Base-by-base conservation (phyloP, 768 basidiomycete genomes). In the Cystofilobasidium capitatum region DNA sequence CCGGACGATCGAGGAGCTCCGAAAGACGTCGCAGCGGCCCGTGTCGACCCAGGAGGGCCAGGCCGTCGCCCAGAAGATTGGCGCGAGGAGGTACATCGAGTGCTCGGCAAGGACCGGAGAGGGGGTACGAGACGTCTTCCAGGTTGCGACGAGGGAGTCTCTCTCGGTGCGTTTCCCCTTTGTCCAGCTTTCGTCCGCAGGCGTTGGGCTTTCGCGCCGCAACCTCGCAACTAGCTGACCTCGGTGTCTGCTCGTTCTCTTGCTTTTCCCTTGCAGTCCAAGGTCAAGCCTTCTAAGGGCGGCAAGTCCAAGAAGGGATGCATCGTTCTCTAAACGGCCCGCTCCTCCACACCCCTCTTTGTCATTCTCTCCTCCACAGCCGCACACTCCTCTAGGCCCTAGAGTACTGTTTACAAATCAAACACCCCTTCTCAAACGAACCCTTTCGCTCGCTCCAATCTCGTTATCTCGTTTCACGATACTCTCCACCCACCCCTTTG, bases 41-140 rank as follows among this genome's bases (percentile, higher is more conserved):
- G 93, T 99, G 39, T 88, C 90, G 39, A 86, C 88, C 61, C 89
- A 92, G 79, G 91, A 94, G 85, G 96, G 92, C 69, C 87, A 91
- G 85, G 88, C 88, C 10, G 88, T 97, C 39, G 86, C 89, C 29
- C 88, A 89, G 81, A 94, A 97, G 87, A 98, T 99, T 73, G 88
- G 88, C 35, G 94, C 96, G 7, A 89, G 86, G 79, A 87, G 91
- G 76, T 99, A 98, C 79, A 86, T 99, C 62, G 96, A 99, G 78
- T 99, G 96, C 78, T 93, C 91, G 63, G 92, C 92, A 77, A 88
- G 87, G 82, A 86, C 91, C 20, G 92, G 93, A 68, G 91, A 97
- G 79, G 93, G 94, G 72, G 94, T 99, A 58, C 86, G 89, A 70
- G 93, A 98, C 79, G 94, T 99, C 54, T 99, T 99, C 85, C 91